Conservation (phyloP, 495 filamentous ascomycete species). For the Collariella sp. region DNA sequence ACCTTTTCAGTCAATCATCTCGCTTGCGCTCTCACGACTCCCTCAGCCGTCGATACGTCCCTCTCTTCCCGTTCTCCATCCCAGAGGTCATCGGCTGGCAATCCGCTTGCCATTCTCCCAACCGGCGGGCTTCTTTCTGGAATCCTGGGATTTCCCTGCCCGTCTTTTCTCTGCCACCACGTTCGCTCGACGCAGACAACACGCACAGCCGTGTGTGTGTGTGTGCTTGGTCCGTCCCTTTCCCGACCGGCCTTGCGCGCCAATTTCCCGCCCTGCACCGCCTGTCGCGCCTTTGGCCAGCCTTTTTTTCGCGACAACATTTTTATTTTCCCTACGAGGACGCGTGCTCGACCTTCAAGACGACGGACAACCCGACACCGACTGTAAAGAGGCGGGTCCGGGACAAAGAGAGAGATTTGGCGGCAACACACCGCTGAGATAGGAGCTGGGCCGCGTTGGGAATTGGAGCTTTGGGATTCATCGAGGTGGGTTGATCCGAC, state of each 20-base stretch:
- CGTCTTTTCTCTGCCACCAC: conserved; percentile 6
- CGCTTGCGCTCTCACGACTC: conserved; percentile 40
- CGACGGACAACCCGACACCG: conserved; percentile 1
- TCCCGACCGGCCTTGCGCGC: conserved; percentile 22
- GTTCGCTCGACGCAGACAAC: conserved; percentile 8
- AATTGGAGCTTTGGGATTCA: conserved; percentile 5
- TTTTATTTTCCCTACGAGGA: conserved; percentile 1
- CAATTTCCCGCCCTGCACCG: conserved; percentile 24
- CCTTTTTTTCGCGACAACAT: conserved; percentile 12
- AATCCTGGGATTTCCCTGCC: conserved; percentile 7
- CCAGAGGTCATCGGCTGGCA: conserved; percentile 23
- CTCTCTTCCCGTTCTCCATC: conserved; percentile 19
- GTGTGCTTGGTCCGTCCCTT: conserved; percentile 18
- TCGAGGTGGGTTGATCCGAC: conserved; percentile 14
- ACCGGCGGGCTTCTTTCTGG: conserved; percentile 19
- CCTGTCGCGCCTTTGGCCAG: conserved; percentile 12
- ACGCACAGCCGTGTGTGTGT: conserved; percentile 21
- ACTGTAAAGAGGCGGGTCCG: conserved; percentile 4
- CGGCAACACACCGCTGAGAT: conserved; percentile 19
- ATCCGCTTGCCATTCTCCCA: conserved; percentile 18
- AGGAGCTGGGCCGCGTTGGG: conserved; percentile 21
- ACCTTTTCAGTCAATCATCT: conserved; percentile 41
- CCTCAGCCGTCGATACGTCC: conserved; percentile 28
- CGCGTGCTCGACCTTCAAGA: conserved; percentile 5
- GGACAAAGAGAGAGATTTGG: conserved; percentile 13